Base-by-base conservation (phyloP, 495 filamentous ascomycete species). In the Aspergillus sclerotioniger region DNA sequence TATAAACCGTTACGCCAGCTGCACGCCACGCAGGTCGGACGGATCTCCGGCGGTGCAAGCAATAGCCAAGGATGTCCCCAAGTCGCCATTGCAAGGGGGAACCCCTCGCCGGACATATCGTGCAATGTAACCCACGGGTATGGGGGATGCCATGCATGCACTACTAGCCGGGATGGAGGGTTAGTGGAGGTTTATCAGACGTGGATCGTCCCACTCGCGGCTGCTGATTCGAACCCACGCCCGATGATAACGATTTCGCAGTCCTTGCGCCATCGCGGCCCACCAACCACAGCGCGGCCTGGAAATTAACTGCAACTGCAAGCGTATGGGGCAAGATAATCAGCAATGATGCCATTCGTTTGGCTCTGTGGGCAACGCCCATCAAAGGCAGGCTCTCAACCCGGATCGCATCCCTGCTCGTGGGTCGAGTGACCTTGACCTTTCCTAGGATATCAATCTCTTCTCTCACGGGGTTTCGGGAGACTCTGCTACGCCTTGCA, bases 161-260 rank as follows among this genome's bases (percentile, higher is more conserved):
- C 6, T 25, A 50, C 47, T 32, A 50, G 47, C 13, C 25, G 25
- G 47, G n/a, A 25, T 25, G 47, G n/a, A 12, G 4, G 25, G 47
- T 50, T 50, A 50, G 47, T n/a, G n/a, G 47, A 49, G 15, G 47
- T 31, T 49, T 49, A 49, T 49, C 25, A 49, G 25, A n/a, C 21
- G 47, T 1, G 1, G 20, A 12, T 31, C 15, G 47, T 31, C 28
- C 47, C 47, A 50, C 28, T 28, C 25, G 13, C 47, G 12, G 47
- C 9, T 7, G 29, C 47, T 41, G 37, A 41, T 41, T 41, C 37
- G 37, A 41, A 41, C 12, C 16, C 3, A 0, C 10, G 46, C 4
- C 25, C 13, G 20, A 50, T 50, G 47, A 50, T 50, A 50, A 50
- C 21, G 31, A 16, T 31, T 16, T 28, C 3, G 31, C 25, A 3